Base-by-base conservation (phyloP, 176 grass and related monocot species). In the Avena atlantica region DNA sequence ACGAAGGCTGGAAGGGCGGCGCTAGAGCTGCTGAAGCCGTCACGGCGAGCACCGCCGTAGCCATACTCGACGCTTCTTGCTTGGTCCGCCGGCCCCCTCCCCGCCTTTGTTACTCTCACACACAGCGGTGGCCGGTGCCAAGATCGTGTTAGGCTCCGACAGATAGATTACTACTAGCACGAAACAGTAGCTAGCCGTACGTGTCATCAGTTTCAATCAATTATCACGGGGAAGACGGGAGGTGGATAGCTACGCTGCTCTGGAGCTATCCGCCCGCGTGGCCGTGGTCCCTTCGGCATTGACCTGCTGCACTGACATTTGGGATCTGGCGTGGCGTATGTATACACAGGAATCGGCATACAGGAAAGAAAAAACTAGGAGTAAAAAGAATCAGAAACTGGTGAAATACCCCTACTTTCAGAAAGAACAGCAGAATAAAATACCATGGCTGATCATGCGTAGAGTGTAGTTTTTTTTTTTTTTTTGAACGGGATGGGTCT, bases 211-310 rank as follows among this genome's bases (percentile, higher is more conserved):
- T 14, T 8, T n/a, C 34, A 24, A 37, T 69, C 17, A 64, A 19
- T 34, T 34, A 51, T 70, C 80, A 70, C 80, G 64, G 31, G 79
- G 64, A 52, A 66, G 21, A 1, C 21, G 12, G 62, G 62, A 65
- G 6, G 64, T 83, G 80, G 78, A 83, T 83, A 83, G 66, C 81
- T n/a, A 83, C 27, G 64, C 81, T 70, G 49, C 49, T 70, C 29
- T 82, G 29, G 19, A 82, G 80, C 80, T 55, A 21, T 70, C 78
- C 20, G 16, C 14, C 58, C 55, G 0, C 55, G 55, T 57, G 55
- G 55, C 17, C 55, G 55, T 48, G 58, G 61, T 10, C 61, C 60
- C 44, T 45, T 64, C 24, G 20, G 58, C 42, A 25, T 15, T 17
- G 13, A 66, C 44, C 21, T 64, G 59, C 48, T 52, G 14, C 12